phyloP scores from a whole-genome alignment of 1,139 yeast species.

The Scheffersomyces parashehatae region DNA sequence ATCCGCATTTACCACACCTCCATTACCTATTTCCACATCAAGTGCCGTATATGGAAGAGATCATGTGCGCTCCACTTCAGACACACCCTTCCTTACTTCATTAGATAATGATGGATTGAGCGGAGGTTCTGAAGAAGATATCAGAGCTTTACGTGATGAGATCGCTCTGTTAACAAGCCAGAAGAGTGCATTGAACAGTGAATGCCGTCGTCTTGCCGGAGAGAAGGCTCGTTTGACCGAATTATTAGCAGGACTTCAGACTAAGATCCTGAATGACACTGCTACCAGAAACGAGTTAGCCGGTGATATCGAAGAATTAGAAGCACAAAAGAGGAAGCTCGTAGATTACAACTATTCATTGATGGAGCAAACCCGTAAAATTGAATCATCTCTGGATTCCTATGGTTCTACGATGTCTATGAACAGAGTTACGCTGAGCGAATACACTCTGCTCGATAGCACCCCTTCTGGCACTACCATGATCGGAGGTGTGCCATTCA shows the following conservation, averaged over 20 bases:
- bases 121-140: slow-evolving; percentile 18
- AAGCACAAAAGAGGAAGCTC: neutral
- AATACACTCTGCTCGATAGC: neutral
- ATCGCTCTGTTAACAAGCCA: slow-evolving; percentile 38
- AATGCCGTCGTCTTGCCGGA: slow-evolving; percentile 27
- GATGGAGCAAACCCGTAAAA: neutral
- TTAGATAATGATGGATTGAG: slow-evolving; percentile 20
- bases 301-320: neutral
- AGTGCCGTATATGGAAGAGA: slow-evolving; percentile 12
- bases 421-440: neutral
- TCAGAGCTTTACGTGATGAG: slow-evolving; percentile 41
- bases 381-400: neutral
- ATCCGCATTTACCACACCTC: slow-evolving; percentile 47
- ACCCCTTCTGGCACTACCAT: neutral
- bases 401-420: neutral
- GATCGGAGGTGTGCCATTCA: neutral
- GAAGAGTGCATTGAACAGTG: slow-evolving; percentile 18
- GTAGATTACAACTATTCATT: neutral
- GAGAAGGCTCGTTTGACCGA: slow-evolving; percentile 32
- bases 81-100: slow-evolving; percentile 28
- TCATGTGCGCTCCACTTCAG: slow-evolving; percentile 43
- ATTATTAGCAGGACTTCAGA: slow-evolving; percentile 26
- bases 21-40: slow-evolving; percentile 27
- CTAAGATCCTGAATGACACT: slow-evolving; percentile 22
- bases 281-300: neutral